Evolutionary conservation across 2,329 filamentous ascomycete genomes (phyloP), one percentile per base, ranked within the genome.

Genomic region (Diaporthe destruens): DNA sequence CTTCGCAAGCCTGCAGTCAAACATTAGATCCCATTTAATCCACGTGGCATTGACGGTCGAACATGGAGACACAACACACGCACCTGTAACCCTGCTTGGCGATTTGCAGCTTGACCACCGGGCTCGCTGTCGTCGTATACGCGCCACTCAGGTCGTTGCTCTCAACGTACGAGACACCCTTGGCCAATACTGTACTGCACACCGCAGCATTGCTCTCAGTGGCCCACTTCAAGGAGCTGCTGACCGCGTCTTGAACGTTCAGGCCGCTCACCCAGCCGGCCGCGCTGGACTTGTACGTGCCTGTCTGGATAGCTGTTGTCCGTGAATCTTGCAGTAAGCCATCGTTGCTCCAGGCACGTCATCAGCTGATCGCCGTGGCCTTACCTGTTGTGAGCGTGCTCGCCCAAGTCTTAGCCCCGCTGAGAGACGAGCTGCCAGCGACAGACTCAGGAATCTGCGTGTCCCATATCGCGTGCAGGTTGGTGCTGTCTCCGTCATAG

Each of bases 391-490:
- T 79, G 42, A 86, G 77, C 0, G 76, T 77, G 29, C 76, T 75
- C 12, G 84, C 82, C 84, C 84, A 86, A 4, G 78, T 74, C 77
- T 80, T 80, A 2, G 84, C 84, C 3, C 81, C 77, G 29, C 79
- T 57, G 54, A 82, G 76, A 4, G 76, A 78, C 36, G 77, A 77
- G 73, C 82, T 83, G 70, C 83, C 83, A 1, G 81, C 78, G 44
- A 83, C 79, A 67, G 80, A 80, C 76, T 89, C 84, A 14, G 88
- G 86, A 74, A 91, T 90, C 65, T 85, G 81, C 9, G 85, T 88
- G 77, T 92, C 90, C 90, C 90, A 92, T 59, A 88, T 83, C 6
- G 86, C 80, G 78, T 92, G 90, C 5, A 92, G 83, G 78, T 92
- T 92, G 23, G 87, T 87, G 55, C 77, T 76, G 25, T 84, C 81